Conservation (phyloP, 73 alveolate species). For the Uronychia binucleata region DNA sequence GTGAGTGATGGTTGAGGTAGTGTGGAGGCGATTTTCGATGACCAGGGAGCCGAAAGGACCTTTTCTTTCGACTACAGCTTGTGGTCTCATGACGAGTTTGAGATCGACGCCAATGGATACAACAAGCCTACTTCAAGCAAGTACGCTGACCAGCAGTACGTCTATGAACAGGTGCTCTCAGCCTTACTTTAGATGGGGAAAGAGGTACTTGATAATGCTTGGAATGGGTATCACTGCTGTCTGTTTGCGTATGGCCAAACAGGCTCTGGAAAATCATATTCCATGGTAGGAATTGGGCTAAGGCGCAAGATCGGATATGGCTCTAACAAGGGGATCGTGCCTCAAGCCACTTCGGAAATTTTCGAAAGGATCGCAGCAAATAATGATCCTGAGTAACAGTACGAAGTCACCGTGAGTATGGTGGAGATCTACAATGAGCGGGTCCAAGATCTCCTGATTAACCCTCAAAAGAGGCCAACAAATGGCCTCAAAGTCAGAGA, state of each 20-base stretch:
- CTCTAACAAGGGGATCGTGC: conserved; percentile 64
- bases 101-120: conserved; percentile 80
- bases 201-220: conserved; percentile 81
- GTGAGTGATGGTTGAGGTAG: too few relatives aligned
- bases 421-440: conserved; percentile 80
- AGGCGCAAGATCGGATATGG: conserved; percentile 89
- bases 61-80: conserved; percentile 97
- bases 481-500: conserved; percentile 69
- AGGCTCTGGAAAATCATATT: conserved; percentile 69
- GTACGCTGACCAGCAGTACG: conserved; percentile 95
- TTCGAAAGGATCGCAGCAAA: conserved; percentile 49
- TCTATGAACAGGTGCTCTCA: conserved; percentile 85
- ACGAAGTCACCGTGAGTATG: conserved; percentile 61
- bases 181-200: conserved; percentile 65
- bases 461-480: conserved; percentile 63
- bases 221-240: conserved; percentile 99
- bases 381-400: conserved; percentile 22
- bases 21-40: too few relatives aligned
- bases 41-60: conserved; percentile 45
- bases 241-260: conserved; percentile 99
- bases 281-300: conserved; percentile 61
- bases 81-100: conserved; percentile 99
- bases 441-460: conserved; percentile 69
- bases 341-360: conserved; percentile 55
- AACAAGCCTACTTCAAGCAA: conserved; percentile 53